Conservation (phyloP, 129 eudicot species). For the Silybum marianum region DNA sequence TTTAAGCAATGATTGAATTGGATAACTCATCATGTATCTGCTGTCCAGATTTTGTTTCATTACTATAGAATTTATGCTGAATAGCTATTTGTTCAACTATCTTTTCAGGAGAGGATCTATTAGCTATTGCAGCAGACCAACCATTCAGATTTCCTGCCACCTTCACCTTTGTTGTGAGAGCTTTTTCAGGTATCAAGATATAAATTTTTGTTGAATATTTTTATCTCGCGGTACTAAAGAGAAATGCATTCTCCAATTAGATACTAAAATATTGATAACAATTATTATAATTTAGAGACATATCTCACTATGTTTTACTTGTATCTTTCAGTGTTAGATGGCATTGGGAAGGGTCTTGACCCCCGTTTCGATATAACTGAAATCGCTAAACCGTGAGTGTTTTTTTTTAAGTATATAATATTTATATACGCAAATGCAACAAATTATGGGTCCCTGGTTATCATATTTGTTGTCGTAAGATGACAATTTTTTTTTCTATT, state of each 20-base stretch:
- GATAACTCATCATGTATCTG: too few species aligned
- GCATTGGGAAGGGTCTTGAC: slow-evolving; percentile 99
- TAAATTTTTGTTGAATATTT: neutral
- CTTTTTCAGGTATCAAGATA: slow-evolving; percentile 73
- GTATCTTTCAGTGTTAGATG: slow-evolving; percentile 76
- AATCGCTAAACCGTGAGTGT: slow-evolving; percentile 93
- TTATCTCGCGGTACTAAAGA: neutral
- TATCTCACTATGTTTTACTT: slow-evolving; percentile 22
- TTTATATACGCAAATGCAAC: too few species aligned
- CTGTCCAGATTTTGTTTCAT: neutral
- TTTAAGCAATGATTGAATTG: neutral
- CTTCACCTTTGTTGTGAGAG: slow-evolving; percentile 98
- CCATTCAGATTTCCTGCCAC: slow-evolving; percentile 98
- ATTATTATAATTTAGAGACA: neutral
- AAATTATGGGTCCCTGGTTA: slow-evolving; percentile 9
- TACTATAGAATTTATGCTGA: neutral
- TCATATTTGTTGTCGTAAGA: slow-evolving; percentile 19
- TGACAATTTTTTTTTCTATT: slow-evolving; percentile 8
- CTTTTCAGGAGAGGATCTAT: slow-evolving; percentile 83
- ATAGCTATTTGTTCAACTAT: neutral
- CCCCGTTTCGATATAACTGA: slow-evolving; percentile 99
- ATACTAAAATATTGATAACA: neutral
- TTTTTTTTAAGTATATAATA: too few species aligned
- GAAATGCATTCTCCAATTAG: slow-evolving; percentile 3
- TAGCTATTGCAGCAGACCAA: slow-evolving; percentile 95